Evolutionary conservation across 306 rosid species (phyloP), one percentile per base, ranked within the genome.

Genomic region (Quercus mongolica): DNA sequence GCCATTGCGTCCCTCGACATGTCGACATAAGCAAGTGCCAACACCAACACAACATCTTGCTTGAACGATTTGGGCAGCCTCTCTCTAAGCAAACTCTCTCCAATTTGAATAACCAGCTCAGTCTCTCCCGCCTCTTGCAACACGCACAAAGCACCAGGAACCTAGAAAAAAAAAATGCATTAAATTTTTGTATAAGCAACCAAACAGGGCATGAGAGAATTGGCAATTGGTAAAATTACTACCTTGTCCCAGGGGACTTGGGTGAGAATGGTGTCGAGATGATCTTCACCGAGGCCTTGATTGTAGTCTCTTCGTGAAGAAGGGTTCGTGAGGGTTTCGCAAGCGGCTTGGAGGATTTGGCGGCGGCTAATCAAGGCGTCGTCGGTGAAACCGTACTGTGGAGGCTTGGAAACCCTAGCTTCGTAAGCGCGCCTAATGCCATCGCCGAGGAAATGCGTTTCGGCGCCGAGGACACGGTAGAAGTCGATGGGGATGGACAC

Each of bases 41-140:
- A 82, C 35, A 89, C 92, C 90, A 95, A 85, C 69, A 95, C 93
- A 26, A 95, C 91, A 86, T 91, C 98, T 79, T 93, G 99, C 89
- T 95, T 95, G 85, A 95, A 95, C 18, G 91, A 85, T 83, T 95
- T 95, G 4, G 95, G 94, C 44, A 93, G 85, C 86, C 98, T 90
- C 87, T 95, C 99, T 41, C 85, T 88, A 4, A 95, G 93, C 89
- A 95, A 89, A 69, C 86, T 87, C 73, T 86, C 88, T 17, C 98
- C 99, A 82, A 90, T 83, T 75, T 85, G 84, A 85, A 93, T 95
- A 69, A 92, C 96, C 67, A 91, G 72, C 76, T 83, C 90, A 2
- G 92, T 82, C 88, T 91, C 96, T 31, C 99, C 99, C 19, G 98
- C 94, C 79, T 95, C 98, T 86, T 90, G 98, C 94, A 95, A 69